Evolutionary conservation across 768 basidiomycete genomes (phyloP).

Genomic region (Hygrophorus pudorinus): DNA sequence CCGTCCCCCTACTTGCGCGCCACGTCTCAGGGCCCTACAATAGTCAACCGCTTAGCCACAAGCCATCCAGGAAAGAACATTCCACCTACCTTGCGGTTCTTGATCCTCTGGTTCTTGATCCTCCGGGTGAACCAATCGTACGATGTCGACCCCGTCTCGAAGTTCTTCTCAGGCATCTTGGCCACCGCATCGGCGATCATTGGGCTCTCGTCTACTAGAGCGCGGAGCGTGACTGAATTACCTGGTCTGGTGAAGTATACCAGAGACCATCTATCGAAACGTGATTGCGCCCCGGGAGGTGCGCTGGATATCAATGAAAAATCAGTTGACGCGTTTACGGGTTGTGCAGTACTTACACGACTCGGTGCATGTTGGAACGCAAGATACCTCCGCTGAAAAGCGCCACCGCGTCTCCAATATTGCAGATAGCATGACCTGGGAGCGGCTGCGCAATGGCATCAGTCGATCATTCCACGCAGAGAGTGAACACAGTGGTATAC

Average conservation of each 20-base stretch:
- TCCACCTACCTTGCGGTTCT: slow-evolving; percentile 28
- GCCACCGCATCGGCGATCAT: slow-evolving; percentile 36
- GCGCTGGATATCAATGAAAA: slow-evolving; percentile 26
- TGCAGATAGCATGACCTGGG: slow-evolving; percentile 49
- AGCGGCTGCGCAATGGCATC: slow-evolving; percentile 32
- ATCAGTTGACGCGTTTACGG: not conserved
- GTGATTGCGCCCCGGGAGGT: slow-evolving; percentile 47
- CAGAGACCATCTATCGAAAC: slow-evolving; percentile 51
- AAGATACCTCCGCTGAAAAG: slow-evolving; percentile 57
- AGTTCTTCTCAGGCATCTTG: slow-evolving; percentile 26
- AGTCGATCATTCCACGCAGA: not conserved
- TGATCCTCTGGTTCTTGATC: slow-evolving; percentile 34
- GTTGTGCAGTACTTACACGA: slow-evolving; percentile 29
- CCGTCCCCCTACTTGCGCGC: slow-evolving; percentile 37
- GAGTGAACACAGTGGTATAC: slow-evolving; percentile 20
- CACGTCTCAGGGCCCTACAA: slow-evolving; percentile 34
- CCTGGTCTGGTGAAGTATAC: slow-evolving; percentile 62
- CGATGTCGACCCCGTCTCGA: slow-evolving; percentile 26
- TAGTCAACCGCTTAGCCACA: not conserved
- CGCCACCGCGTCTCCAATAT: slow-evolving; percentile 51
- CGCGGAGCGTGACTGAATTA: slow-evolving; percentile 38
- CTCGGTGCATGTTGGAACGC: slow-evolving; percentile 54
- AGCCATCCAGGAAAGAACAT: not conserved
- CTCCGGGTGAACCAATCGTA: slow-evolving; percentile 36
- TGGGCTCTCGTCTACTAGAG: slow-evolving; percentile 41